Base-by-base conservation (phyloP, 2,329 filamentous ascomycete genomes). In the Myriosclerotinia duriaeana region DNA sequence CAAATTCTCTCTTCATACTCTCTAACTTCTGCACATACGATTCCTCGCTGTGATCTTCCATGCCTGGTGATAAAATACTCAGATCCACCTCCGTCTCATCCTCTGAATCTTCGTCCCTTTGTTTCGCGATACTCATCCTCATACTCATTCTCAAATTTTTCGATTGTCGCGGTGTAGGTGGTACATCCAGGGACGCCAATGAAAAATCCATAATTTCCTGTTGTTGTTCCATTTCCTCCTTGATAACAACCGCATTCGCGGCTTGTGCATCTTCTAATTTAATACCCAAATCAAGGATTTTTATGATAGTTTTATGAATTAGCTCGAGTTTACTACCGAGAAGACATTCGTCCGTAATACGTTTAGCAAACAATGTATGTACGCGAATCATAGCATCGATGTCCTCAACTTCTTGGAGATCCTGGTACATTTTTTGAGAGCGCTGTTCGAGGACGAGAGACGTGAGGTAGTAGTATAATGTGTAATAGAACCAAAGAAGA, bases 331-430 rank as follows among this genome's bases (percentile, higher is more conserved):
- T 89, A 20, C 82, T 79, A 0, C 89, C 87, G 0, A 96, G 83
- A 34, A 95, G 84, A 12, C 90, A 86, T 70, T 92, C 87, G 42
- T 87, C 84, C 66, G 88, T 80, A 14, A 95, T 79, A 2, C 83
- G 83, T 54, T 81, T 82, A 54, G 90, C 79, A 72, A 89, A 94
- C 0, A 77, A 75, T 5, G 84, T 78, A 75, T 97, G 93, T 0
- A 88, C 82, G 1, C 78, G 78, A 36, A 93, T 87, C 91, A 97
- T 96, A 36, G 84, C 84, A 74, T 97, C 92, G 12, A 97, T 86
- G 71, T 94, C 92, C 36, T 84, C 81, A 0, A 91, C 87, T 7
- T 80, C 78, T 17, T 78, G 77, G 62, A 97, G 82, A 0, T 83
- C 80, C 2, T 77, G 75, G 7, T 79, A 79, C 79, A 97, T 84